Evolutionary conservation across 2,329 filamentous ascomycete species (phyloP), one percentile per base, ranked within the genome.

Genomic region (Fusarium poae): DNA sequence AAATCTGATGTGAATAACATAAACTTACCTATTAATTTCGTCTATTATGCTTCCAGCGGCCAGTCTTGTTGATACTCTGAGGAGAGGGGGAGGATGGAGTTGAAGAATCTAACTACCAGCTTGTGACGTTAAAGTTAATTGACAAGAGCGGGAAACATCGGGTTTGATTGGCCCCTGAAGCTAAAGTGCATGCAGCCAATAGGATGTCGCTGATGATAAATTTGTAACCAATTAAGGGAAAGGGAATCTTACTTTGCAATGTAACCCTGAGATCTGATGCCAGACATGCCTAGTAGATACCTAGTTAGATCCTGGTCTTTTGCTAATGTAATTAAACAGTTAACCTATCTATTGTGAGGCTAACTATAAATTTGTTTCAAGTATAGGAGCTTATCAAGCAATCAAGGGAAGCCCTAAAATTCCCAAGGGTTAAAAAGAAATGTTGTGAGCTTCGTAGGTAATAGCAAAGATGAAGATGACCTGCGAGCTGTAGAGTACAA

Each of bases 121-220:
- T 62, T 67, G 68, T 72, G 72, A 72, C 70, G 62, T 68, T 56
- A 53, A 56, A 46, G 57, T 43, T 60, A 23, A 67, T 60, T 65
- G 59, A 60, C 49, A 51, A 25, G 55, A 61, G 70, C 69, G 69
- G 71, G 69, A 73, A 71, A 35, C 69, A 39, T 49, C 67, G 65
- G 72, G 61, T 71, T 71, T 74, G 65, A 74, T 74, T 74, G 72
- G 68, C 40, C 58, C 57, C 53, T 53, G 46, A 20, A 49, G 39
- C 43, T 49, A 50, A 11, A 20, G 18, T 11, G 4, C 6, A 5
- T n/a, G 3, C 13, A 35, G 37, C 71, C 67, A 74, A 73, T 74
- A 53, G 48, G n/a, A 37, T 9, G 4, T 7, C 11, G 42, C 30
- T 35, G 11, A 21, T 35, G 32, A 32, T 46, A 60, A 63, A 40